Conservation (phyloP, 2,329 filamentous ascomycete species). For the Fusarium sp. region DNA sequence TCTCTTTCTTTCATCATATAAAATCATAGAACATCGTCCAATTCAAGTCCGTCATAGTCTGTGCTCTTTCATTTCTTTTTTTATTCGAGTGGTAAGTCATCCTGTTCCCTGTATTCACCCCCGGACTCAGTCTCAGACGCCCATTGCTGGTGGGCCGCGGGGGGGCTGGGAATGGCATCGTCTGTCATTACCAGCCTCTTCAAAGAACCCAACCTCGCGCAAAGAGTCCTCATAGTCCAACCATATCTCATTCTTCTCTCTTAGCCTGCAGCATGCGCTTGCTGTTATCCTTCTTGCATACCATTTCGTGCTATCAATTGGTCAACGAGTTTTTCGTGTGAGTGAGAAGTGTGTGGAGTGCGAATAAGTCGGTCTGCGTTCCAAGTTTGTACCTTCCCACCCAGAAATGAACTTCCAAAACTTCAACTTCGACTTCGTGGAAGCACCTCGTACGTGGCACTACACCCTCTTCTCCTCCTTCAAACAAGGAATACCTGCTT, state of each 20-base stretch:
- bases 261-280: slow-evolving; percentile 49
- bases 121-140: slow-evolving; percentile 17
- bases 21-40: slow-evolving; percentile 4
- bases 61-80: slow-evolving; percentile 4
- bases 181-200: slow-evolving; percentile 41
- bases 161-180: slow-evolving; percentile 46
- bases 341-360: slow-evolving; percentile 51
- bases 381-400: slow-evolving; percentile 35
- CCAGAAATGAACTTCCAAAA: slow-evolving; percentile 57
- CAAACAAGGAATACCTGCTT: neutral
- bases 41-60: neutral
- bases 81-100: slow-evolving; percentile 31
- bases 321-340: slow-evolving; percentile 44
- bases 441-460: slow-evolving; percentile 54
- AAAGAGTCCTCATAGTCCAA: slow-evolving; percentile 48
- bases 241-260: slow-evolving; percentile 50
- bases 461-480: slow-evolving; percentile 16
- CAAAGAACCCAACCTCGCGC: slow-evolving; percentile 48
- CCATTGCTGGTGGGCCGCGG: slow-evolving; percentile 40
- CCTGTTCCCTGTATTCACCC: slow-evolving; percentile 15
- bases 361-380: slow-evolving; percentile 44
- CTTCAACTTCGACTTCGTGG: slow-evolving; percentile 53
- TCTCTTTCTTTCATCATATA: slow-evolving; percentile 9
- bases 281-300: slow-evolving; percentile 47
- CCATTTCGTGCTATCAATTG: slow-evolving; percentile 52